Evolutionary conservation across 805 yeast species (phyloP).

Genomic region (Kluyveromyces nonfermentans): DNA sequence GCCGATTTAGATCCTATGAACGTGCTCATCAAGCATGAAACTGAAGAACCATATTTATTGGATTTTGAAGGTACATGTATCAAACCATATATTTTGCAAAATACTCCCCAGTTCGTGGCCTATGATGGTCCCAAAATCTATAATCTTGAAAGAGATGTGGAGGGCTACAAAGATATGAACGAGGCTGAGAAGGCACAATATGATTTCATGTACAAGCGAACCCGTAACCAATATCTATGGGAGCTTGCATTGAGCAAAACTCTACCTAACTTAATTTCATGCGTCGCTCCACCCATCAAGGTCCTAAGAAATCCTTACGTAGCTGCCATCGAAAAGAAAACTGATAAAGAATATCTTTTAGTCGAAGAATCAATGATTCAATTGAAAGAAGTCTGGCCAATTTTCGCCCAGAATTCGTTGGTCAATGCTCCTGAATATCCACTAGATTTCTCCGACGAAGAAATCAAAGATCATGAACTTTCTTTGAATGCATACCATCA

Average conservation of each 20-base stretch:
- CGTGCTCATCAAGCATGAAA: conserved; percentile 43
- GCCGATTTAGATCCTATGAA: conserved; percentile 93
- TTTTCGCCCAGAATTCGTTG: conserved; percentile 48
- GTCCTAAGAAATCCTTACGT: conserved; percentile 55
- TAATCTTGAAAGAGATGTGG: conserved; percentile 64
- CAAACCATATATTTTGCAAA: conserved; percentile 72
- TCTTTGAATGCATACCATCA: conserved; percentile 60
- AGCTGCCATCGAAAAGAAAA: conserved; percentile 49
- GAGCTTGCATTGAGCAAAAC: conserved; percentile 63
- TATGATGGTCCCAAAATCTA: conserved; percentile 86
- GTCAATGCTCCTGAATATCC: conserved; percentile 50
- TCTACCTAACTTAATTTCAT: conserved; percentile 59
- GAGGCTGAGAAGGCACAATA: conserved; percentile 73
- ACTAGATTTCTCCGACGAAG: conserved; percentile 46
- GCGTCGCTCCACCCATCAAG: conserved; percentile 79
- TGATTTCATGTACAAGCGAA: conserved; percentile 77
- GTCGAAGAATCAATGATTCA: conserved; percentile 61
- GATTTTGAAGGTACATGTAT: conserved; percentile 79
- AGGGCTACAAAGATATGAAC: conserved; percentile 53
- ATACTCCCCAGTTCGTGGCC: conserved; percentile 73
- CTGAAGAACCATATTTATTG: conserved; percentile 41
- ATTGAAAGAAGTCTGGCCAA: conserved; percentile 59
- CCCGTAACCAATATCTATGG: conserved; percentile 87
- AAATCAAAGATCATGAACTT: conserved; percentile 46
- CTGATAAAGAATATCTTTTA: conserved; percentile 48